These are phyloP conservation scores for Inonotus obliquus DNA, from an alignment of 1,284 basidiomycete genomes.

Conservation along the genomic window DNA sequence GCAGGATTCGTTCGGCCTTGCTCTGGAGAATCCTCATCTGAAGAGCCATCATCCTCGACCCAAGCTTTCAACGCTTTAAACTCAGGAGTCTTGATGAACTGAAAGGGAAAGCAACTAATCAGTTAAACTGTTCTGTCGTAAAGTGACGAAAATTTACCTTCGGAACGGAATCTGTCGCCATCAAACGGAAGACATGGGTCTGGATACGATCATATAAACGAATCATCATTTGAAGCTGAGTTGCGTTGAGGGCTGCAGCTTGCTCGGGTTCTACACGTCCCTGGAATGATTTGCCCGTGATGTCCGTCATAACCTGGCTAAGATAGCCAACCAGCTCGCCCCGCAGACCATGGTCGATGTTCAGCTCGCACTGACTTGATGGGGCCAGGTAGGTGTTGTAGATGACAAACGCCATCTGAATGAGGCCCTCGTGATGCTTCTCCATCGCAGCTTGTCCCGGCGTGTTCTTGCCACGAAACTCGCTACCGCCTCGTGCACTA, in stretches of 20 bases:
- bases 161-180: slow-evolving; percentile 97
- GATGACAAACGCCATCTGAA: slow-evolving; percentile 92
- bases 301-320: slow-evolving; percentile 74
- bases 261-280: slow-evolving; percentile 78
- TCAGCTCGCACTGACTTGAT: slow-evolving; percentile 91
- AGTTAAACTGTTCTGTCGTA: slow-evolving; percentile 1
- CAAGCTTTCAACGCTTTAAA: slow-evolving; percentile 73
- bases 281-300: slow-evolving; percentile 73
- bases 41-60: slow-evolving; percentile 65
- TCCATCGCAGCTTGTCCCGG: slow-evolving; percentile 91
- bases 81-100: slow-evolving; percentile 82
- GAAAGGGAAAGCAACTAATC: slow-evolving; percentile 14
- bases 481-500: slow-evolving; percentile 73
- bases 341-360: slow-evolving; percentile 95
- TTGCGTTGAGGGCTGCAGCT: slow-evolving; percentile 79
- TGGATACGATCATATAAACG: slow-evolving; percentile 94
- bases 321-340: slow-evolving; percentile 93
- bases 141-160: slow-evolving; percentile 52
- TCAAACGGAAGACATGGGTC: slow-evolving; percentile 92
- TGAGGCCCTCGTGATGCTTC: slow-evolving; percentile 91
- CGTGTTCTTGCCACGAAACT: slow-evolving; percentile 38
- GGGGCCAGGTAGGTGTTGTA: slow-evolving; percentile 95
- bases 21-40: slow-evolving; percentile 57
- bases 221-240: slow-evolving; percentile 92
- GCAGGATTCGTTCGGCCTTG: slow-evolving; percentile 45